A percentile compares a stretch with the other conserved stretches of the same genome.
Evolutionary conservation across 208 protist species (phyloP).

Genomic region (Acanthamoeba castellanii): DNA sequence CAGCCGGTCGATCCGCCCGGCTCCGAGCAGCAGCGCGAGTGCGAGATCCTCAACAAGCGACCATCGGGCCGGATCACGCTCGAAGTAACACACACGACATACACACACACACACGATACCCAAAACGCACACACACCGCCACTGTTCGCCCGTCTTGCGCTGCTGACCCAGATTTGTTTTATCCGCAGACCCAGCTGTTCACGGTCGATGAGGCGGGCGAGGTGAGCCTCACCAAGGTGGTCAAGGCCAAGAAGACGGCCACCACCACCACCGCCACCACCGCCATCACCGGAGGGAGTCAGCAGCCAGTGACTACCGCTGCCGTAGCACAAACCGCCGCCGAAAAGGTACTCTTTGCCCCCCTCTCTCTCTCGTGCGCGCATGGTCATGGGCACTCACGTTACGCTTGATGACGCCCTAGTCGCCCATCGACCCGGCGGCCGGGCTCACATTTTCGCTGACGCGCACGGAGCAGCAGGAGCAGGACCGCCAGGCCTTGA

Average conservation of each 20-base stretch:
- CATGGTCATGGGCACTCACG: too few species aligned
- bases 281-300: background rate
- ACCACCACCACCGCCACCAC: background rate
- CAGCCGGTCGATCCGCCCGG: background rate
- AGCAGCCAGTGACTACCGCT: too few species aligned
- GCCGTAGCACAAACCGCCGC: too few species aligned
- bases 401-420: too few species aligned
- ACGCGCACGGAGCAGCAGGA: constrained; percentile 2
- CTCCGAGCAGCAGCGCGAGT: background rate
- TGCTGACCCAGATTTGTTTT: too few species aligned
- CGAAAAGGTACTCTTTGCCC: too few species aligned
- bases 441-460: constrained; percentile 16
- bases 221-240: background rate
- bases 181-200: background rate
- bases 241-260: background rate
- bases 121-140: too few species aligned
- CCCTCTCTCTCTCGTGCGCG: too few species aligned
- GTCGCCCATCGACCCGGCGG: background rate
- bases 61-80: constrained; percentile 12
- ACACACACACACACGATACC: too few species aligned
- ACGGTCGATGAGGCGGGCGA: background rate
- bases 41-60: constrained; percentile 27
- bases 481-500: background rate
- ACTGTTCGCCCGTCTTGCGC: too few species aligned
- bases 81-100: background rate